Base-by-base conservation (phyloP, 2,329 filamentous ascomycete genomes). In the Hypoxylon sp. region DNA sequence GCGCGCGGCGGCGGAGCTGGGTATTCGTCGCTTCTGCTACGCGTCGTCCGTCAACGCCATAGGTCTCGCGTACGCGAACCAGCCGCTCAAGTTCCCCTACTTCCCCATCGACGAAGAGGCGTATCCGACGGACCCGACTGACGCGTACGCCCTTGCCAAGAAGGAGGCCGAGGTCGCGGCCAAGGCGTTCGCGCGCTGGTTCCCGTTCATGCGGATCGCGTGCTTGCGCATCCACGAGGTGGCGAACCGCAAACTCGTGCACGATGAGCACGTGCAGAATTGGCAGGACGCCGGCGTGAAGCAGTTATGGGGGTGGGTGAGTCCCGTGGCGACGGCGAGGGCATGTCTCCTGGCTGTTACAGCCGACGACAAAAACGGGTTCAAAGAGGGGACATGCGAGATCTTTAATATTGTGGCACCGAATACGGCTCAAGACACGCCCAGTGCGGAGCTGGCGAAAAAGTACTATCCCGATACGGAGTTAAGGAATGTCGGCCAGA, bases 11-110 rank as follows among this genome's bases (percentile, higher is more conserved):
- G 30, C 48, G 11, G 48, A 52, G 8, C 30, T 39, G 11, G 30
- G 48, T 3, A 52, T 25, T 9, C 29, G 11, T 7, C 48, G 48
- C 16, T 52, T 52, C 48, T 52, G 19, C 48, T 52, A 52, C 19
- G 30, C 30, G 30, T 34, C 30, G 29, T 39, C 30, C 9, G 48
- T 52, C 48, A 39, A 52, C 14, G 30, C 48, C 3, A 52, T 52
- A 16, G 48, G 48, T 19, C 48, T 52, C 19, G 48, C 19, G 19
- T 39, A 52, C 48, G 48, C 48, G 11, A 52, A 27, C 30, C 48
- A 23, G 48, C 30, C 48, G 30, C 48, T 52, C 23, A 23, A 23
- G 19, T 52, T 39, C 21, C 30, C 48, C 9, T 25, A 52, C 19
- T 51, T 39, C 48, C 30, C 48, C 48, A 37, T 52, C 11, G 19